Evolutionary conservation across 768 basidiomycete species (phyloP), one percentile per base, ranked within the genome.

Genomic region (Amanita molliuscula): DNA sequence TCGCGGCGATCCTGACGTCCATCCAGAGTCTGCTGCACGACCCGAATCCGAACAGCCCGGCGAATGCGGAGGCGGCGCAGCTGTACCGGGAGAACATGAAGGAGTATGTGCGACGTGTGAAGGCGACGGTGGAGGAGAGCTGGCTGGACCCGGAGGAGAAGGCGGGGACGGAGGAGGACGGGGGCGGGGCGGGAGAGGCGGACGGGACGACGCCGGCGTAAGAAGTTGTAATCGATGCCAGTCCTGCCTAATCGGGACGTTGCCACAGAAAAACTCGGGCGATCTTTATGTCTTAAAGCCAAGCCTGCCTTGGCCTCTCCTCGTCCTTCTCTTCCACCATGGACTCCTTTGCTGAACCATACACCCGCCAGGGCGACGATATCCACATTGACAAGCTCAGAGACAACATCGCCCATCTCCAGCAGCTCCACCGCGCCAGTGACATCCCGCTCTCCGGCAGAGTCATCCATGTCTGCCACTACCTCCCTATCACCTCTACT

Each of bases 61-160:
- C 95, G 3, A 99, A 99, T 61, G 95, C 93, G 3, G 96, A 99
- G 68, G 96, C 96, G 0, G 96, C 96, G 5, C 90, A 93, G 67
- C 66, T 99, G 53, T 99, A 94, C 62, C 73, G 95, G 51, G 36
- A 52, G 40, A 42, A 54, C 21, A 55, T 58, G 33, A 28, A 49
- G 33, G 47, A 55, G 16, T 58, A 55, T 49, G 25, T 58, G 18
- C 21, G 20, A 44, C 44, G 50, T 6, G 54, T 52, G 26, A 89
- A 95, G 68, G 81, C 79, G 37, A 95, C 93, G 0, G 93, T 96
- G 26, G 94, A 96, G 68, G 86, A 90, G 63, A 92, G 88, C 52
- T 96, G 93, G 94, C 67, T 96, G 47, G 94, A 96, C 64, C 86
- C 88, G 21, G 82, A 81, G 50, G 81, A 82, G 59, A 77, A 74